Conservation (phyloP, 176 grass and related monocot species). For the Musa itinerans region DNA sequence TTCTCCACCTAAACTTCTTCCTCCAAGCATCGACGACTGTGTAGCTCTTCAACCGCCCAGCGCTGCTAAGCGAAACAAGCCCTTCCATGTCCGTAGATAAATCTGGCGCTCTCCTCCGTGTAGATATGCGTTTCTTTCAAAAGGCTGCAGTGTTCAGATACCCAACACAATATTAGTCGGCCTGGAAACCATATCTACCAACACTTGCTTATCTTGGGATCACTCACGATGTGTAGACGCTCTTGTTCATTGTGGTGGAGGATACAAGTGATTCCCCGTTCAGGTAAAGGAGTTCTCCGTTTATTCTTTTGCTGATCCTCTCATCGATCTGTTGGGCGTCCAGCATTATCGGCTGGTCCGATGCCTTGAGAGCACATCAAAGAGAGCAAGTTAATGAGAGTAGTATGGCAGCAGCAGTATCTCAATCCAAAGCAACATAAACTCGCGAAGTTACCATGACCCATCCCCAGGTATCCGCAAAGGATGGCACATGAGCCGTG, state of each 20-base stretch:
- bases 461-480: slow-evolving; percentile 82
- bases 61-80: slow-evolving; percentile 10
- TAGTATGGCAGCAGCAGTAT: too few relatives aligned
- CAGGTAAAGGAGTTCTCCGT: slow-evolving; percentile 50
- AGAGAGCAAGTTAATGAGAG: too few relatives aligned
- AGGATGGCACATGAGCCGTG: slow-evolving; percentile 72
- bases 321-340: slow-evolving; percentile 45
- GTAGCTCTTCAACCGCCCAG: too few relatives aligned
- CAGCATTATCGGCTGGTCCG: slow-evolving; percentile 56
- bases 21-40: too few relatives aligned
- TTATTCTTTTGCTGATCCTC: slow-evolving; percentile 40
- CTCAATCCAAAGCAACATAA: not conserved
- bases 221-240: slow-evolving; percentile 49
- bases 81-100: slow-evolving; percentile 64
- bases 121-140: slow-evolving; percentile 74
- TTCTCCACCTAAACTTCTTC: too few relatives aligned
- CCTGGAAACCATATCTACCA: not conserved
- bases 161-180: not conserved
- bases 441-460: slow-evolving; percentile 42
- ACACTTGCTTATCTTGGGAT: not conserved
- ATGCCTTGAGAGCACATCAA: slow-evolving; percentile 33
- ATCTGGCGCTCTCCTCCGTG: slow-evolving; percentile 62
- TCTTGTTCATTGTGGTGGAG: slow-evolving; percentile 71
- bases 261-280: slow-evolving; percentile 55
- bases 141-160: slow-evolving; percentile 31